These are phyloP conservation scores for Pichia occidentalis DNA, from an alignment of 805 yeast genomes.

Conservation along the genomic window DNA sequence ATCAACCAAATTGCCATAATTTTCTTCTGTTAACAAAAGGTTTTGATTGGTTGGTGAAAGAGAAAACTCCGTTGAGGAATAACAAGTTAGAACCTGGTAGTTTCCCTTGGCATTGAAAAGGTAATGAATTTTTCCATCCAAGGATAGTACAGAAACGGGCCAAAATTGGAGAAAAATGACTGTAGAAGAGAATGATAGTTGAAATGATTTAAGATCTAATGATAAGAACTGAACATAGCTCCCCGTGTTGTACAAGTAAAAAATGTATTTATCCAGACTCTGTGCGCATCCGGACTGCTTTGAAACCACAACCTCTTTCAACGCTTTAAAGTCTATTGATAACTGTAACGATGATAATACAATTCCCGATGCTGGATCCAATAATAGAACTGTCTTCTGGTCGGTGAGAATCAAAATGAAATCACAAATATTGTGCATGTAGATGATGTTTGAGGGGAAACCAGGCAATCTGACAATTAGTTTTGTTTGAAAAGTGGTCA, in stretches of 20 bases:
- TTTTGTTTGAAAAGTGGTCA: no score
- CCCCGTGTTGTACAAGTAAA: no score
- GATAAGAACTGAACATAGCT: conserved; percentile 7
- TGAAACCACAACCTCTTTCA: no score
- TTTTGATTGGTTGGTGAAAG: conserved; percentile 1
- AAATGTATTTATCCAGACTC: no score
- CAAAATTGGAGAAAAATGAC: conserved; percentile 19
- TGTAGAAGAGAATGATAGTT: conserved; percentile 4
- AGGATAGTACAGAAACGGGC: conserved; percentile 20
- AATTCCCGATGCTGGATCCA: conserved; percentile 3
- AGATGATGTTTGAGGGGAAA: no score
- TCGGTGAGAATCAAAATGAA: neutral
- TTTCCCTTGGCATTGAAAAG: conserved; percentile 15
- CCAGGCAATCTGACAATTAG: no score
- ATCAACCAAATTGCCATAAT: conserved; percentile 19
- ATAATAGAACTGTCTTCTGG: conserved; percentile 6
- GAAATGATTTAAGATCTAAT: neutral
- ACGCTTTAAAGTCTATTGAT: no score
- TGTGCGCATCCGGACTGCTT: no score
- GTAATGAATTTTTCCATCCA: conserved; percentile 16
- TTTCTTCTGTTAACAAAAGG: conserved; percentile 13
- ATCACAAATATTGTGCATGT: no score
- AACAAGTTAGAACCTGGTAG: conserved; percentile 3
- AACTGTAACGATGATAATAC: no score
- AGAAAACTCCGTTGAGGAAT: no score